Conservation (phyloP, 495 filamentous ascomycete genomes). For the Pyrenula massariospora region DNA sequence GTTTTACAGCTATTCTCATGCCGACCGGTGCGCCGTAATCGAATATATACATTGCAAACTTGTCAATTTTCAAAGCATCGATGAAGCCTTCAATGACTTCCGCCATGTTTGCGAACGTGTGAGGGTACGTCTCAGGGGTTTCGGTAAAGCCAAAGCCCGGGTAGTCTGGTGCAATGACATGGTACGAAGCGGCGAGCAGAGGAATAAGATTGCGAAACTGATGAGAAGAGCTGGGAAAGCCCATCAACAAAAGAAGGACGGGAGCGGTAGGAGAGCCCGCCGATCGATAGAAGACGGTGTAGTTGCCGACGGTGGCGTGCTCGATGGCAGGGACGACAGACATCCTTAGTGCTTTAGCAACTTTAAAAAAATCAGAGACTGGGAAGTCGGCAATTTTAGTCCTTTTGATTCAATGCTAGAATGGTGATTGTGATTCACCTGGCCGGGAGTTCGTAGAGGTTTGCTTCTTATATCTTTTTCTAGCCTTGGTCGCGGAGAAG, state of each 20-base stretch:
- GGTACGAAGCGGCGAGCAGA: conserved; percentile 36
- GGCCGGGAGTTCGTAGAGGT: no score
- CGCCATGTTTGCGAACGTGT: conserved; percentile 38
- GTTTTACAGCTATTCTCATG: conserved; percentile 38
- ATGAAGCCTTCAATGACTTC: conserved; percentile 35
- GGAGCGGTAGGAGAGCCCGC: conserved; percentile 26
- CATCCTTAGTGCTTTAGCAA: no score
- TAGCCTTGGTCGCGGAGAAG: no score
- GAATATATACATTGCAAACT: conserved; percentile 50
- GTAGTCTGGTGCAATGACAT: conserved; percentile 48
- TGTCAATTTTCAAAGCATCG: conserved; percentile 26
- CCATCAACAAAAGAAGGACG: conserved; percentile 48
- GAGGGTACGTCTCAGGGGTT: conserved; percentile 32
- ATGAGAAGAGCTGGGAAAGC: conserved; percentile 51
- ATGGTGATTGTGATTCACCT: no score
- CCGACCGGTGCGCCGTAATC: conserved; percentile 54
- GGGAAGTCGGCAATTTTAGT: no score
- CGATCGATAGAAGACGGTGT: conserved; percentile 42
- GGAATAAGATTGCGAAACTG: conserved; percentile 52
- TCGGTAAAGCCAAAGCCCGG: conserved; percentile 52
- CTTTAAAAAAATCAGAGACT: no score
- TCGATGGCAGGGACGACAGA: background rate
- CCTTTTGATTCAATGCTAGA: no score
- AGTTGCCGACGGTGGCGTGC: background rate
- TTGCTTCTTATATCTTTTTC: no score